Evolutionary conservation across 768 basidiomycete genomes (phyloP).

Genomic region (Terana coerulea): DNA sequence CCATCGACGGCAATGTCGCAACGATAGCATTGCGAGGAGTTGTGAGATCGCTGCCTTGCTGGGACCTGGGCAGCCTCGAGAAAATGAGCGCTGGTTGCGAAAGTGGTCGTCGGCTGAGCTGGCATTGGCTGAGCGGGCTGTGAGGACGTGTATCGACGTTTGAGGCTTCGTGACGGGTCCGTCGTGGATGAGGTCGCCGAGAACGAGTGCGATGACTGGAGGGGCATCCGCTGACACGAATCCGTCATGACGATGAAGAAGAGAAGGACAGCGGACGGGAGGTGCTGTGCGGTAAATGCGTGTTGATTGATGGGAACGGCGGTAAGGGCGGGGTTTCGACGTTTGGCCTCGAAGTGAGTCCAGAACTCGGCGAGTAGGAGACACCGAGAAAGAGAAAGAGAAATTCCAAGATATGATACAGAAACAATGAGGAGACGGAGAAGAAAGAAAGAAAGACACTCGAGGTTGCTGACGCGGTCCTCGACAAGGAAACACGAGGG

Average conservation of each 20-base stretch:
- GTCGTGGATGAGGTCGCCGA: conserved; percentile 1
- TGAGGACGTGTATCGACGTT: conserved; percentile 14
- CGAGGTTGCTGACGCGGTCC: conserved; percentile 3
- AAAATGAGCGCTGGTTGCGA: neutral
- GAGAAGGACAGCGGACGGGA: neutral
- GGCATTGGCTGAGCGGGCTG: conserved; percentile 5
- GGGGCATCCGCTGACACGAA: conserved; percentile 14
- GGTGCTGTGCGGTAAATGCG: conserved; percentile 19
- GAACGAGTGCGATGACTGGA: conserved; percentile 18
- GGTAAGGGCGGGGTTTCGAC: too few relatives aligned
- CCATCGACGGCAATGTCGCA: conserved; percentile 29
- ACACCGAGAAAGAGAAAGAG: neutral
- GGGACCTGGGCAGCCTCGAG: neutral
- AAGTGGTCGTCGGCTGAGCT: conserved; percentile 5
- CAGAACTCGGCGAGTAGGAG: neutral
- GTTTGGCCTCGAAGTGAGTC: conserved; percentile 2
- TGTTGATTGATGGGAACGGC: conserved; percentile 23
- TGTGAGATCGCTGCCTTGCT: conserved; percentile 1
- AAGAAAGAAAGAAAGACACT: conserved; percentile 14
- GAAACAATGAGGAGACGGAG: neutral
- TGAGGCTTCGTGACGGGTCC: conserved; percentile 12
- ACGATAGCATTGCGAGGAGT: conserved; percentile 9
- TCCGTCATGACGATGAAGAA: conserved; percentile 19
- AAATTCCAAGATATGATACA: conserved; percentile 4
- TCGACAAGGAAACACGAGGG: conserved; percentile 1